Conservation (phyloP, 2,329 filamentous ascomycete species). For the Amesomyces nigricolor region DNA sequence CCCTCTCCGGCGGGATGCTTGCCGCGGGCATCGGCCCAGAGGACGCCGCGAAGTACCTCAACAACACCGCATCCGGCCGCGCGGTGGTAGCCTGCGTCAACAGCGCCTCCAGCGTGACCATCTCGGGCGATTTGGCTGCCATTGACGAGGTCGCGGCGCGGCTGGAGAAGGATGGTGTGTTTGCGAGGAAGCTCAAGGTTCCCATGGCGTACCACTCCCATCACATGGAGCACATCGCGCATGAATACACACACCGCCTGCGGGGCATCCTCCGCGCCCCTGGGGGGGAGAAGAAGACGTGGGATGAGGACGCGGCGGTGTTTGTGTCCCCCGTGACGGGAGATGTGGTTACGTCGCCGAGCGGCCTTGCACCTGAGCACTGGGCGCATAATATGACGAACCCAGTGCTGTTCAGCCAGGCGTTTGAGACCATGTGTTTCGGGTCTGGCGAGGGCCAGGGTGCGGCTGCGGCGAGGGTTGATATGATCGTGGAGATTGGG, state of each 20-base stretch:
- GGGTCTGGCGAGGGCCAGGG: constrained; percentile 18
- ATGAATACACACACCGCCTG: neutral
- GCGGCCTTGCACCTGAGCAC: constrained; percentile 23
- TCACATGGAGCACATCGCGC: constrained; percentile 15
- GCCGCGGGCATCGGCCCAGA: constrained; percentile 28
- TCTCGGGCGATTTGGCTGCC: constrained; percentile 26
- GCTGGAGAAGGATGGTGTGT: constrained; percentile 1
- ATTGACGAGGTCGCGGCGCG: constrained; percentile 25
- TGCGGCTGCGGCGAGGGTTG: constrained; percentile 20
- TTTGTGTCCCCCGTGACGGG: constrained; percentile 27
- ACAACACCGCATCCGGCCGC: constrained; percentile 14
- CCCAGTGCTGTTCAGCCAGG: constrained; percentile 32
- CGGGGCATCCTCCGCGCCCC: neutral
- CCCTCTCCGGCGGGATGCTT: constrained; percentile 26
- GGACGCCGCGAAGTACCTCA: constrained; percentile 24
- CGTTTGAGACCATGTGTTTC: constrained; percentile 17
- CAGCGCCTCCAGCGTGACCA: constrained; percentile 30
- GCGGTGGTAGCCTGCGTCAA: constrained; percentile 31
- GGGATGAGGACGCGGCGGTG: neutral
- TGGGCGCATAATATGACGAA: constrained; percentile 35
- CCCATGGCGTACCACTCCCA: constrained; percentile 35
- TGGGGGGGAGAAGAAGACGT: no score
- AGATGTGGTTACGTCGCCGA: neutral
- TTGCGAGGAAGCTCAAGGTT: constrained; percentile 13
- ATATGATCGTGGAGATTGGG: constrained; percentile 30